These are phyloP conservation scores for Sphagnurus paluster DNA, from an alignment of 1,284 basidiomycete genomes.

Conservation along the genomic window DNA sequence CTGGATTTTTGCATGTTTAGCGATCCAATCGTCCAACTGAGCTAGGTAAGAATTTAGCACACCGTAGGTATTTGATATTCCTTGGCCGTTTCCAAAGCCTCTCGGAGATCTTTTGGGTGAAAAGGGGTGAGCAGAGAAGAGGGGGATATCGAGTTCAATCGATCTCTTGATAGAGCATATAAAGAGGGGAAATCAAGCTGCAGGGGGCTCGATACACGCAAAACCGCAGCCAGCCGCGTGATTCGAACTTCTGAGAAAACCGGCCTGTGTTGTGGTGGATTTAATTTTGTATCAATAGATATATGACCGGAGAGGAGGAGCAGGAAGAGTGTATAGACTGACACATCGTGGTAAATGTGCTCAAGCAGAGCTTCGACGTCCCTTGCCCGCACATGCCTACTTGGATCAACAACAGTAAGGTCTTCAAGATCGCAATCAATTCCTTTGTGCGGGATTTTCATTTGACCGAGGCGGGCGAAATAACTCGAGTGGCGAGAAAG, in stretches of 20 bases:
- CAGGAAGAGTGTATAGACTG: conserved; percentile 33
- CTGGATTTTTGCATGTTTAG: conserved; percentile 31
- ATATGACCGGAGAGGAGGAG: no score
- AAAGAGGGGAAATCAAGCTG: conserved; percentile 57
- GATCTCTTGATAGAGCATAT: conserved; percentile 41
- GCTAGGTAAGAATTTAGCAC: conserved; percentile 25
- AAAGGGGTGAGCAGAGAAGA: conserved; percentile 36
- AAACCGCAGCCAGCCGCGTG: conserved; percentile 44
- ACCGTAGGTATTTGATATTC: conserved; percentile 46
- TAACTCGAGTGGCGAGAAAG: conserved; percentile 51
- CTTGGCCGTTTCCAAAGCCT: conserved; percentile 50
- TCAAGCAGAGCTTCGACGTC: conserved; percentile 58
- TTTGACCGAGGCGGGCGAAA: conserved; percentile 25
- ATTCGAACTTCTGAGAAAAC: conserved; percentile 43
- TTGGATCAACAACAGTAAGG: conserved; percentile 33
- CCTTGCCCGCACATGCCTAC: conserved; percentile 33
- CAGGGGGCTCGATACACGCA: conserved; percentile 53
- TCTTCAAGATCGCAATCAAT: background rate
- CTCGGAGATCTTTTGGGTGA: conserved; percentile 42
- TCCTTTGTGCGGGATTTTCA: background rate
- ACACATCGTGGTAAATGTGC: conserved; percentile 67
- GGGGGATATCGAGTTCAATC: conserved; percentile 46
- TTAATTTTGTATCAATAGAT: background rate
- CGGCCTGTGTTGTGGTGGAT: no score
- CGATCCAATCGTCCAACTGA: background rate